Evolutionary conservation across 768 basidiomycete genomes (phyloP), one percentile per base, ranked within the genome.

Genomic region (Pleurotus sapidus): DNA sequence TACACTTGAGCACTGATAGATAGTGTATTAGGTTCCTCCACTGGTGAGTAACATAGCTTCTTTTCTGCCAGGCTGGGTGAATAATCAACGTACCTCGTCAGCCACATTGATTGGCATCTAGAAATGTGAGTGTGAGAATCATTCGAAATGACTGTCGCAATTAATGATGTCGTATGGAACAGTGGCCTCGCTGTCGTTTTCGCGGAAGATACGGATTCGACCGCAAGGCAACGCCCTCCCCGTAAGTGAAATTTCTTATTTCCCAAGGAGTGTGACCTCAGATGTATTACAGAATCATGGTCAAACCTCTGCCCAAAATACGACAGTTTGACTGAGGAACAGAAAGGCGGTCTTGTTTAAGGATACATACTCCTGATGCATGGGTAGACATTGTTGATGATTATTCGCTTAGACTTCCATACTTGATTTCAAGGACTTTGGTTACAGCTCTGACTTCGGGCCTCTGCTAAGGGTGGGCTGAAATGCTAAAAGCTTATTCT

Each of bases 61-160:
- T n/a, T n/a, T n/a, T n/a, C n/a, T n/a, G n/a, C n/a, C n/a, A n/a
- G n/a, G n/a, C n/a, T n/a, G n/a, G n/a, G n/a, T n/a, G n/a, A n/a
- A n/a, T n/a, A n/a, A n/a, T n/a, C n/a, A n/a, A n/a, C n/a, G n/a
- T n/a, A n/a, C n/a, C n/a, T n/a, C n/a, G n/a, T n/a, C n/a, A n/a
- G n/a, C n/a, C 77, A 79, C 57, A 76, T 78, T 49, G 73, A 75
- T 45, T 77, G 70, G 70, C 76, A 78, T 61, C 61, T 78, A 38
- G 69, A 67, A n/a, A 62, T 63, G 63, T 67, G 24, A 47, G 62
- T 46, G 46, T 5, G 43, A 9, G 6, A 3, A 12, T 53, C 17
- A 6, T 53, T 40, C 12, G 9, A 18, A 23, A 6, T 17, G 7
- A n/a, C n/a, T 7, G 9, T 4, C 25, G 24, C 18, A 37, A 39